Evolutionary conservation across 768 basidiomycete species (phyloP).

Genomic region (Tephrocybe sp.): DNA sequence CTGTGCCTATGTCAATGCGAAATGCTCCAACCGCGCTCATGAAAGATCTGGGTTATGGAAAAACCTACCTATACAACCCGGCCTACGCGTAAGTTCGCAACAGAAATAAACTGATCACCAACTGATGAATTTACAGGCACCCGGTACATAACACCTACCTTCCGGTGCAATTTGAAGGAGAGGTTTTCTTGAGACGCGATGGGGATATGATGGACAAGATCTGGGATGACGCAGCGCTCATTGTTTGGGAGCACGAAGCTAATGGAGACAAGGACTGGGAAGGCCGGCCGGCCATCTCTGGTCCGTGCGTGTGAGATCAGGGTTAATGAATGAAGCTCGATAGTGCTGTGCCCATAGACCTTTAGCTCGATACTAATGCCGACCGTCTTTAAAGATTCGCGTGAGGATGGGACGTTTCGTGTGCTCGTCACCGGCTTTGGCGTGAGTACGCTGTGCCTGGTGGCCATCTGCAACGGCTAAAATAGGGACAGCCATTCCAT

Average conservation of each 20-base stretch:
- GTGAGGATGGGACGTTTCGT: conserved; percentile 35
- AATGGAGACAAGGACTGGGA: conserved; percentile 52
- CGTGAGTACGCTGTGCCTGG: conserved; percentile 33
- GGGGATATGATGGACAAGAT: conserved; percentile 44
- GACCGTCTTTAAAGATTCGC: conserved; percentile 22
- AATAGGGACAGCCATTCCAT: conserved; percentile 49
- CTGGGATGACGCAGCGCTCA: conserved; percentile 63
- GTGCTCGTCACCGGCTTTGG: conserved; percentile 57
- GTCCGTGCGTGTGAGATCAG: conserved; percentile 24
- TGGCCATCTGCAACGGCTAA: conserved; percentile 9
- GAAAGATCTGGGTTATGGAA: conserved; percentile 69
- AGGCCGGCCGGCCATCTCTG: conserved; percentile 29
- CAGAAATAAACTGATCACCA: background rate
- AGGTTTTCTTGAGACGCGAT: conserved; percentile 43
- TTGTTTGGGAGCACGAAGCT: conserved; percentile 52
- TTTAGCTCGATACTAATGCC: conserved; percentile 27
- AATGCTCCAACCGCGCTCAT: conserved; percentile 77
- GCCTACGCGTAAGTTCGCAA: conserved; percentile 41
- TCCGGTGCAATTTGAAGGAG: conserved; percentile 44
- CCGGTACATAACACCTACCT: conserved; percentile 68
- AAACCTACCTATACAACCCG: conserved; percentile 66
- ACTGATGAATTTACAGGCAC: conserved; percentile 38
- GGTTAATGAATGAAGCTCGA: background rate
- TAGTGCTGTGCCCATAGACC: background rate
- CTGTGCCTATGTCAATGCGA: conserved; percentile 72